Conservation (phyloP, 2,329 filamentous ascomycete species). For the Pseudogymnoascus pannorum region DNA sequence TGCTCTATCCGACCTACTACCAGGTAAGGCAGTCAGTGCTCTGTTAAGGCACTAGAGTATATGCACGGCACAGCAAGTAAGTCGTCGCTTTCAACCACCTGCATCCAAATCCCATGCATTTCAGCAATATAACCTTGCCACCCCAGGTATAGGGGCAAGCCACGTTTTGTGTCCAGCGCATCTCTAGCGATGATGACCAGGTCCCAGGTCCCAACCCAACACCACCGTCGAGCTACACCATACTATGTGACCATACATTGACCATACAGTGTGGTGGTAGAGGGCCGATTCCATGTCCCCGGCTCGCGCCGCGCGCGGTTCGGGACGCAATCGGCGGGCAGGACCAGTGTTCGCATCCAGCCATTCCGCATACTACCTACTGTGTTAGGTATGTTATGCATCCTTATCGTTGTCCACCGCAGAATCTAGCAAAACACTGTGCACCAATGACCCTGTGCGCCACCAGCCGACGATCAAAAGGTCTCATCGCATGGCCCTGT, state of each 20-base stretch:
- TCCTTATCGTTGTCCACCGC: background rate
- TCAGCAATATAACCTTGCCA: background rate
- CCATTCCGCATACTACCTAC: background rate
- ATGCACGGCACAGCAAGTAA: background rate
- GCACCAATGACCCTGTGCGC: background rate
- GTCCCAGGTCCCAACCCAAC: background rate
- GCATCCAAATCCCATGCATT: background rate
- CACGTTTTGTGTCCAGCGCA: background rate
- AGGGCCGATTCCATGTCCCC: conserved; percentile 2
- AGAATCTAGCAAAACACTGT: background rate
- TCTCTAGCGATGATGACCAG: background rate
- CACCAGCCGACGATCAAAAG: background rate
- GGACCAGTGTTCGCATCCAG: background rate
- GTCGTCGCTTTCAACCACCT: conserved; percentile 1
- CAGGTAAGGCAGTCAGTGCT: background rate
- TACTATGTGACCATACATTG: background rate
- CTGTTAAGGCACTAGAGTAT: background rate
- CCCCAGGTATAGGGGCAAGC: background rate
- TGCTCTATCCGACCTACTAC: too few relatives aligned
- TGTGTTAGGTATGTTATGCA: background rate
- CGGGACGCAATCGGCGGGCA: conserved; percentile 1
- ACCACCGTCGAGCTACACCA: background rate
- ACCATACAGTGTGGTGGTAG: background rate
- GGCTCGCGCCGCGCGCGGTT: background rate
- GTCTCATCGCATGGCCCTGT: background rate